Evolutionary conservation across 2,329 filamentous ascomycete genomes (phyloP), one percentile per base, ranked within the genome.

Genomic region (Colletotrichum sp.): DNA sequence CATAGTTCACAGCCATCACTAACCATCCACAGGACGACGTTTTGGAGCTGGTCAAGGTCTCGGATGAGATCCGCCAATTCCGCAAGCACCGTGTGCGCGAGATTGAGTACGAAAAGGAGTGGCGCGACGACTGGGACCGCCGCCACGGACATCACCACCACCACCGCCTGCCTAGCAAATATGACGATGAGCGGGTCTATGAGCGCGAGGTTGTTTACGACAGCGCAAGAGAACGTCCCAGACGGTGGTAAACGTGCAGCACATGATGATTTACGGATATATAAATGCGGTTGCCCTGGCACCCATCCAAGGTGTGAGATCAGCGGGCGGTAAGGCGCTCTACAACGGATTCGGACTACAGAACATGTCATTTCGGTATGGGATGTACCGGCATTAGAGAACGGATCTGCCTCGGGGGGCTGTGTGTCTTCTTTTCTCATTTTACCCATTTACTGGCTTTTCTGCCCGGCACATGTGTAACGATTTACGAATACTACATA

Each of bases 31-130:
- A 98, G 95, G 95, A 97, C 82, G 95, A 98, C 79, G 95, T 98
- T 62, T 90, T 95, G 58, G 92, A 94, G 77, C 91, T 98, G 6
- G 95, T 98, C 30, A 91, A 97, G 77, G 84, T 97, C 5, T 95
- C 95, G 1, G 94, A 98, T 77, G 91, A 94, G 25, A 97, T 98
- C 81, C 94, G 95, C 43, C 91, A 91, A 72, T 90, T 85, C 39
- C 89, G 90, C 75, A 87, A 87, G 80, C 84, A 89, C 22, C 87
- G 90, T 67, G 85, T 88, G 43, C 87, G 87, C 62, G 89, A 92
- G 78, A 85, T 89, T 48, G 86, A 90, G 80, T 92, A 88, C 81
- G 93, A 95, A 84, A 88, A 90, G 70, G 87, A 91, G 56, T 88
- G 88, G 78, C 87, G 88, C 68, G 86, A 90, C 55, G 88, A 89